Evolutionary conservation across 2,329 filamentous ascomycete species (phyloP).

Genomic region (Thielaviopsis musarum): DNA sequence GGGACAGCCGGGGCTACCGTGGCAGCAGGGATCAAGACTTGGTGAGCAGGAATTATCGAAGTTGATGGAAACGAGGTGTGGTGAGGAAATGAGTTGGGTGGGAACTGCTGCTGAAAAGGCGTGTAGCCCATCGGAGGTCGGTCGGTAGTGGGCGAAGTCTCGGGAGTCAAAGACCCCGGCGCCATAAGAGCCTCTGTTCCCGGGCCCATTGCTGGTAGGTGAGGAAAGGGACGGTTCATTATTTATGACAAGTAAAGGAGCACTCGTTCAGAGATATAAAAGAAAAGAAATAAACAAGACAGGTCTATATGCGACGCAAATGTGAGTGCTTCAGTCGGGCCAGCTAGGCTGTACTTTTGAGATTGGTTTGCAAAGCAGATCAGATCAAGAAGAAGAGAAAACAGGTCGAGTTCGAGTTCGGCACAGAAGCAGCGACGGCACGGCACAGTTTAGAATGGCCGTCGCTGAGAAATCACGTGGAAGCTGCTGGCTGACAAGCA

Average conservation of each 20-base stretch:
- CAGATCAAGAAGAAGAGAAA: no score
- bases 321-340: background rate
- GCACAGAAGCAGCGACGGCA: no score
- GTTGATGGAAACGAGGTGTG: background rate
- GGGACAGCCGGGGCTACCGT: no score
- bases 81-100: background rate
- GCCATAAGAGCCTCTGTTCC: background rate
- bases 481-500: no score
- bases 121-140: slow-evolving; percentile 1
- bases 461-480: no score
- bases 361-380: background rate
- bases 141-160: slow-evolving; percentile 4
- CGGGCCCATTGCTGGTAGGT: slow-evolving; percentile 1
- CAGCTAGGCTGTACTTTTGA: background rate
- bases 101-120: background rate
- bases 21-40: background rate
- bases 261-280: background rate
- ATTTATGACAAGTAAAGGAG: background rate
- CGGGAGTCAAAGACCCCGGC: slow-evolving; percentile 1
- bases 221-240: slow-evolving; percentile 8
- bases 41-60: background rate
- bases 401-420: no score
- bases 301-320: no score
- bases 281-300: no score
- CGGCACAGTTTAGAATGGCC: no score